phyloP scores from a whole-genome alignment of 148 eudicot species.

The Chenopodium berlandieri region DNA sequence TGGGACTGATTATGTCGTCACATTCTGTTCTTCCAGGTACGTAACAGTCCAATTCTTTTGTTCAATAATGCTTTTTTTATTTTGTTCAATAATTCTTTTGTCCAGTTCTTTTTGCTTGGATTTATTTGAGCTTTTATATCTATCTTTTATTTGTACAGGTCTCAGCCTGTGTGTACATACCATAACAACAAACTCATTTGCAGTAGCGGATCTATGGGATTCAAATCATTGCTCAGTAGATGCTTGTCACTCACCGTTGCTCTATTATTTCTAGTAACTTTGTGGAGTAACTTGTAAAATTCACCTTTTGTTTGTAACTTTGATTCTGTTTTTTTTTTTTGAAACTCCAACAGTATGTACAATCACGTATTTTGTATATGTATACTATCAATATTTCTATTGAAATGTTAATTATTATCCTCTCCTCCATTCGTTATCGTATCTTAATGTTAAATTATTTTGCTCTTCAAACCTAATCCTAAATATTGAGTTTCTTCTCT shows the following conservation, averaged over 20 bases:
- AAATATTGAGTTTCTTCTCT: no score
- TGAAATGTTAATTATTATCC: no score
- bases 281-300: neutral
- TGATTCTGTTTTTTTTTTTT: no score
- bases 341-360: no score
- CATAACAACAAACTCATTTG: conserved; percentile 57
- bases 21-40: conserved; percentile 71
- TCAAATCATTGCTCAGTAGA: conserved; percentile 22
- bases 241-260: conserved; percentile 32
- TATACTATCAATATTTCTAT: no score
- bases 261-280: conserved; percentile 18
- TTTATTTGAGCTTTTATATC: neutral
- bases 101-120: neutral
- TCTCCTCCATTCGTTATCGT: no score
- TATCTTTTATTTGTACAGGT: conserved; percentile 26
- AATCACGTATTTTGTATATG: no score
- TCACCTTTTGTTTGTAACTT: neutral
- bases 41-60: neutral
- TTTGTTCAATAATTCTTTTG: neutral
- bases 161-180: conserved; percentile 53
- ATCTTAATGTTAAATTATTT: no score
- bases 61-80: neutral
- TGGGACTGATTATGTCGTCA: conserved; percentile 54
- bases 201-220: conserved; percentile 36
- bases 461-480: no score